phyloP scores from a whole-genome alignment of 202 grass and related monocot species.

The Setaria italica region DNA sequence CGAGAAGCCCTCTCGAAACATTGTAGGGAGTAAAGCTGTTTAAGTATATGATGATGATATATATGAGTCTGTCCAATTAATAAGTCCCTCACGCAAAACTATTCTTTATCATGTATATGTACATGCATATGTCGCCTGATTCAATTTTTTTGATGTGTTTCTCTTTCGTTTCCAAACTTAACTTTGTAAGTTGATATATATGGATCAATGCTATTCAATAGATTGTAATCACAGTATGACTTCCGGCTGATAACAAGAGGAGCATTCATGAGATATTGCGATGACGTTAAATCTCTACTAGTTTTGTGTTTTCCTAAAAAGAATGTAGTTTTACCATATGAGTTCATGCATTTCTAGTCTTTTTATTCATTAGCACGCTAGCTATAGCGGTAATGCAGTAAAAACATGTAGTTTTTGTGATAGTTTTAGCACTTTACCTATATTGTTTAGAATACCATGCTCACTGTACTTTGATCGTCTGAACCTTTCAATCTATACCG shows the following conservation, averaged over 20 bases:
- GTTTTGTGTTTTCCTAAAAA: too few species aligned
- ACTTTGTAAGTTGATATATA: slow-evolving; percentile 24
- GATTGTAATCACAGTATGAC: neutral
- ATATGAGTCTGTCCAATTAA: slow-evolving; percentile 31
- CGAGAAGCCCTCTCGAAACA: slow-evolving; percentile 48
- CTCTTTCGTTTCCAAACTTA: slow-evolving; percentile 16
- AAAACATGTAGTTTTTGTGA: neutral
- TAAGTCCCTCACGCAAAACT: slow-evolving; percentile 44
- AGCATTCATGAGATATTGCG: neutral
- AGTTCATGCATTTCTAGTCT: neutral
- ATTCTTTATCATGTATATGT: slow-evolving; percentile 46
- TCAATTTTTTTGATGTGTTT: slow-evolving; percentile 35
- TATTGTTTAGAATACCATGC: neutral
- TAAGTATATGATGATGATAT: slow-evolving; percentile 39
- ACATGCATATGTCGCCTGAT: slow-evolving; percentile 46
- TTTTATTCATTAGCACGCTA: neutral
- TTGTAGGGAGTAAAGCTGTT: slow-evolving; percentile 50
- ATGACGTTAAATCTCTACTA: neutral
- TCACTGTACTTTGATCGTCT: too few species aligned
- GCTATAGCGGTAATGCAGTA: neutral
- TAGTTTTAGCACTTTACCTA: neutral
- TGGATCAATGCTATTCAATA: slow-evolving; percentile 23
- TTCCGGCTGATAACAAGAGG: neutral
- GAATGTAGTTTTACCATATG: neutral
- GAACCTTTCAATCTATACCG: too few species aligned